Evolutionary conservation across 768 basidiomycete species (phyloP).

Genomic region (Termitomyces sp.): DNA sequence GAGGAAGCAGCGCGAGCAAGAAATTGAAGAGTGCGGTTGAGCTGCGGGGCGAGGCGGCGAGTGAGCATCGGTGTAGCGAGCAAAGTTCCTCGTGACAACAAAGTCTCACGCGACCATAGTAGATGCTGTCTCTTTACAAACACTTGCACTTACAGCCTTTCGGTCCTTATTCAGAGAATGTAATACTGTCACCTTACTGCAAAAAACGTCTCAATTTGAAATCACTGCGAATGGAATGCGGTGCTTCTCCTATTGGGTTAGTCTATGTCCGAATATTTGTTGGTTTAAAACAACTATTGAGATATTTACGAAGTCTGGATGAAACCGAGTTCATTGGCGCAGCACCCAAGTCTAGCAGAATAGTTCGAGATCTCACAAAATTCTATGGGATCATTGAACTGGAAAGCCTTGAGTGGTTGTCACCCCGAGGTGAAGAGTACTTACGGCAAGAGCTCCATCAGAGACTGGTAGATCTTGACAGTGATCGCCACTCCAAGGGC

Average conservation of each 20-base stretch:
- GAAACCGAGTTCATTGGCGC: slow-evolving; percentile 34
- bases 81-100: slow-evolving; percentile 1
- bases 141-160: slow-evolving; percentile 21
- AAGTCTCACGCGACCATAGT: slow-evolving; percentile 4
- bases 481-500: slow-evolving; percentile 5
- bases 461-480: slow-evolving; percentile 24
- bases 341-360: slow-evolving; percentile 18
- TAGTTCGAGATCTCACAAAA: slow-evolving; percentile 25
- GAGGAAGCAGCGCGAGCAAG: slow-evolving; percentile 25
- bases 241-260: slow-evolving; percentile 14
- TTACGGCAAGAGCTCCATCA: slow-evolving; percentile 40
- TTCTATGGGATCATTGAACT: slow-evolving; percentile 51
- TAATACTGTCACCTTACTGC: slow-evolving; percentile 17
- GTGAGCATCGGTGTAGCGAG: slow-evolving; percentile 28
- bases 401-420: slow-evolving; percentile 41
- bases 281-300: neutral
- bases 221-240: slow-evolving; percentile 14
- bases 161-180: slow-evolving; percentile 25
- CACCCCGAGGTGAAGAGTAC: slow-evolving; percentile 32
- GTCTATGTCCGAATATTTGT: neutral
- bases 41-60: slow-evolving; percentile 28
- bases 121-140: slow-evolving; percentile 9
- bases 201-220: slow-evolving; percentile 2
- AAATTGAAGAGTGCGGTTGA: slow-evolving; percentile 23
- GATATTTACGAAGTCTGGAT: slow-evolving; percentile 32